These are phyloP conservation scores for Diplodia mutila DNA, from an alignment of 2,329 filamentous ascomycete genomes.

Conservation along the genomic window DNA sequence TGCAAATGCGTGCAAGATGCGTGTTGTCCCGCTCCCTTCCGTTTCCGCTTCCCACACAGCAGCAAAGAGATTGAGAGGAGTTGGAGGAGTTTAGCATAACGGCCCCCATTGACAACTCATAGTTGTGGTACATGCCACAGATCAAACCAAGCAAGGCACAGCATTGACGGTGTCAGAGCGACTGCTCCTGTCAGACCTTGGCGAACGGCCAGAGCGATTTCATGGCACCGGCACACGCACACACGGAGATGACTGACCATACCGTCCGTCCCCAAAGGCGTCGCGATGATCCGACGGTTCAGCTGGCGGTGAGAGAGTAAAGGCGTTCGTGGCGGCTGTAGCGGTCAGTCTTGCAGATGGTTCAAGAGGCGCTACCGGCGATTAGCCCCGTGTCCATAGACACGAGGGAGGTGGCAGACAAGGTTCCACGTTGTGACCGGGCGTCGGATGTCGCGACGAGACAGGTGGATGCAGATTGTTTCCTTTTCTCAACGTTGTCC, in stretches of 20 bases:
- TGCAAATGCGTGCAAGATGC: neutral
- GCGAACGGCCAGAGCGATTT: neutral
- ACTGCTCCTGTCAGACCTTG: neutral
- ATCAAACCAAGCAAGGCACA: neutral
- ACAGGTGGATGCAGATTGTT: constrained; percentile 8
- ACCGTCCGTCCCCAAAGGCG: neutral
- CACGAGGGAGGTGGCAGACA: neutral
- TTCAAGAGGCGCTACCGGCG: constrained; percentile 6
- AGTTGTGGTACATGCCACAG: neutral
- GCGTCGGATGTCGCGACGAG: neutral
- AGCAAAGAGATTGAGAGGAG: neutral
- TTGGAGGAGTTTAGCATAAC: neutral
- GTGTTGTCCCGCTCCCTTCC: neutral
- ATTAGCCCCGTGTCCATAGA: neutral
- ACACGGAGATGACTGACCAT: neutral
- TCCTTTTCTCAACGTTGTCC: constrained; percentile 14
- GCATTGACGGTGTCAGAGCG: neutral
- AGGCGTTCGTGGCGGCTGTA: constrained; percentile 17
- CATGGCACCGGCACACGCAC: neutral
- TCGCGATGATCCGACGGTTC: neutral
- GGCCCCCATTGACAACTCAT: neutral
- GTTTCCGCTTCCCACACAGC: neutral
- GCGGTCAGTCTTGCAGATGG: constrained; percentile 21
- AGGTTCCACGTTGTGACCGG: neutral
- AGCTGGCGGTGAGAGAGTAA: constrained; percentile 10